Evolutionary conservation across 2,329 filamentous ascomycete genomes (phyloP).

Genomic region (Raffaelea albimanens): DNA sequence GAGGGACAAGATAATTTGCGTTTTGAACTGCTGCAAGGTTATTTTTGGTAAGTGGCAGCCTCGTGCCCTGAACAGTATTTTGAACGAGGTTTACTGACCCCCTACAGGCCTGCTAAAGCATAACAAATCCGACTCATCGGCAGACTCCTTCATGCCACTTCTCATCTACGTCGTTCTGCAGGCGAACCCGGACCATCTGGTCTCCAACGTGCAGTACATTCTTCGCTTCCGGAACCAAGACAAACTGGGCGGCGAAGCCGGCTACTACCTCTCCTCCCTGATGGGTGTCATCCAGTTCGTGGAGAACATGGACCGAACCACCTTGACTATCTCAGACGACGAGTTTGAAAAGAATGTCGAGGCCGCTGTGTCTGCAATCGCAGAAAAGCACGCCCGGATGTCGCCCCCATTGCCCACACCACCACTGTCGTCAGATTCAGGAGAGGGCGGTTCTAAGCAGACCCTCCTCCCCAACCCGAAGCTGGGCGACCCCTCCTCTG

Average conservation of each 20-base stretch:
- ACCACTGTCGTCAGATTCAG: slow-evolving; percentile 32
- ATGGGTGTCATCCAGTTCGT: slow-evolving; percentile 96
- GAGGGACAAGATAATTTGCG: slow-evolving; percentile 95
- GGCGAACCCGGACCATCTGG: slow-evolving; percentile 87
- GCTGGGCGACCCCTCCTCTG: slow-evolving; percentile 37
- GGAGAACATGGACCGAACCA: slow-evolving; percentile 90
- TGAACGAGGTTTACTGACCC: too few species aligned
- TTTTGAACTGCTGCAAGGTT: slow-evolving; percentile 97
- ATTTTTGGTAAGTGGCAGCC: slow-evolving; percentile 65
- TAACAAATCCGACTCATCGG: slow-evolving; percentile 85
- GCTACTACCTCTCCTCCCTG: slow-evolving; percentile 94
- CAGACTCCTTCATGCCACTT: slow-evolving; percentile 89
- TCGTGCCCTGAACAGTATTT: too few species aligned
- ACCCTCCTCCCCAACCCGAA: slow-evolving; percentile 20
- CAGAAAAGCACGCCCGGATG: slow-evolving; percentile 66
- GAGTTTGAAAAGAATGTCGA: slow-evolving; percentile 98
- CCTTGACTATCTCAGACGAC: slow-evolving; percentile 83
- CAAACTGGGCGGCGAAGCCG: slow-evolving; percentile 92
- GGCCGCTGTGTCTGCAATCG: slow-evolving; percentile 87
- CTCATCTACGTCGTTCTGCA: slow-evolving; percentile 93
- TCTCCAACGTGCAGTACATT: slow-evolving; percentile 98
- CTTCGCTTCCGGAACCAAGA: slow-evolving; percentile 94
- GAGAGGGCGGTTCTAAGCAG: slow-evolving; percentile 28
- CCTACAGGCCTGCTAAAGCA: slow-evolving; percentile 73
- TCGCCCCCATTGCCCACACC: slow-evolving; percentile 31